Base-by-base conservation (phyloP, 495 filamentous ascomycete genomes). In the Penicillium canescens region DNA sequence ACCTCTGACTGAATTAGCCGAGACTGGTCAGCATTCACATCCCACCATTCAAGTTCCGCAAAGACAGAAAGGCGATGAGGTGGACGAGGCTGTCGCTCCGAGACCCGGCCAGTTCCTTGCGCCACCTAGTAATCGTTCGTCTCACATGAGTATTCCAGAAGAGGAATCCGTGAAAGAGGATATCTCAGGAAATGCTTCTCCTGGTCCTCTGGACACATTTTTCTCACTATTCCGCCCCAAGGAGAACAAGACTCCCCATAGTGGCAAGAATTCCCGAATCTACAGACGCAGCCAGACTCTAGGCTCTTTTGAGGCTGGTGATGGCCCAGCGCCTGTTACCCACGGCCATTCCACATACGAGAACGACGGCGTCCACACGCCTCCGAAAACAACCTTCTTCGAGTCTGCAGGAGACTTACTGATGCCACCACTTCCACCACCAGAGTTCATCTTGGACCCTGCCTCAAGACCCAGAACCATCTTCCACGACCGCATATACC, bases 401-500 rank as follows among this genome's bases (percentile, higher is more conserved):
- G 94, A 98, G 73, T 91, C 93, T 1, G 94, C 94, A 2, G 88
- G 90, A 10, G 92, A 98, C 64, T 71, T 98, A 16, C 79, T 98
- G 21, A 93, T 92, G 71, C 94, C 95, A 2, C 94, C 91, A 10
- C 70, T 98, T 3, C 93, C 94, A 12, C 81, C 88, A 0, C 77
- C 80, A 3, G 84, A 89, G 28, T 98, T 90, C 63, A 77, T 98
- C 33, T 78, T 89, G 50, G 85, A 96, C 50, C 92, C 93, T 12
- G 78, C 86, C 31, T 84, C 83, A 42, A 88, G 94, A n/a, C 83
- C 90, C 6, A 83, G 89, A 35, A 96, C 95, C 11, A 98, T 98
- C 53, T 97, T 97, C 72, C 94, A 98, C 72, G 94, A 98, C 68
- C 87, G 94, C 12, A 81, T 98, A 23, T 98, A 98, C 69, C 89